Base-by-base conservation (phyloP, 2,329 filamentous ascomycete genomes). In the Sphaerostilbella broomeana region DNA sequence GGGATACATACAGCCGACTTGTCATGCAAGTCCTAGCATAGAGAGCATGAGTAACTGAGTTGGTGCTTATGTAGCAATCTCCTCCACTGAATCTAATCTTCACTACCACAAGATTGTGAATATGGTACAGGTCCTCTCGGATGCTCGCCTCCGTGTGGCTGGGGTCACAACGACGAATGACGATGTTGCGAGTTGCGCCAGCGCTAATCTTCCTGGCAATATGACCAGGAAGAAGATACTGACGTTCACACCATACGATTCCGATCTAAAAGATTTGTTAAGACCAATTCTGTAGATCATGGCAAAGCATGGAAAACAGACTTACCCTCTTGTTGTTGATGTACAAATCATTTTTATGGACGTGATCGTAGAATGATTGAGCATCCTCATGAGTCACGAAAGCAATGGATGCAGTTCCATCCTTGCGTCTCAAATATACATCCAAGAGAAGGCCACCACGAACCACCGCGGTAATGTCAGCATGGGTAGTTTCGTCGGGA, bases 1-100 rank as follows among this genome's bases (percentile, higher is more conserved):
- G 8, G 8, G 4, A 18, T 12, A 61, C 70, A 55, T 56, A 75
- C 72, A 49, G 47, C 38, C 70, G 65, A 47, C 72, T 78, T 74
- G 83, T 80, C 81, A 94, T 84, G 63, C 86, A 92, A 8, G 76
- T 84, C 13, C 77, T 75, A 7, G 86, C 85, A 59, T 81, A 86
- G 37, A 86, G 71, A 9, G 86, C 83, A 46, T 83, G 81, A 52
- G 82, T 73, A 8, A 94, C 72, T 1, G 85, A 87, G 58, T 89
- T 94, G 6, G 81, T 86, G 40, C 75, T 79, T 47, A 94, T 77
- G 57, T 76, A 76, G 43, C 75, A 82, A 57, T 79, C 75, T 4
- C 69, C 69, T 13, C 69, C 65, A 3, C 62, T 59, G 57, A 84
- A 81, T 6, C 63, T 61, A 30, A 92, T 63, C 29, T 73, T 73